Conservation (phyloP, 352 stramenopile genomes). For the Pythium folliculosum region DNA sequence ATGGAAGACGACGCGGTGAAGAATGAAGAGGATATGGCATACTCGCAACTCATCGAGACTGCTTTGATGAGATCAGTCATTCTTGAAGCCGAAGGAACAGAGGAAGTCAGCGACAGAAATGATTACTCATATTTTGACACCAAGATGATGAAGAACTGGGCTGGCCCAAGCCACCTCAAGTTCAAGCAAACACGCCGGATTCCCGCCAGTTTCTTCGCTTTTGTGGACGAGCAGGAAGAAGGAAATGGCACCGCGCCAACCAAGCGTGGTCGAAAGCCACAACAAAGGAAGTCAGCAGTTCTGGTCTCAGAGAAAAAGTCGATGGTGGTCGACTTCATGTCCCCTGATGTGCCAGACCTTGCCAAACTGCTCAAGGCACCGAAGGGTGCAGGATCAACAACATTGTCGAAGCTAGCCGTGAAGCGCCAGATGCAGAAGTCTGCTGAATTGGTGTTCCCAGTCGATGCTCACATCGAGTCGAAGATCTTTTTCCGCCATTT, state of each 20-base stretch:
- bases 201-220: conserved; percentile 39
- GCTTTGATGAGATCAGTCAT: conserved; percentile 62
- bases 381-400: conserved; percentile 37
- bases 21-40: conserved; percentile 55
- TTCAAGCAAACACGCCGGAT: conserved; percentile 58
- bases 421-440: conserved; percentile 58
- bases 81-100: conserved; percentile 45
- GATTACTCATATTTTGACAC: conserved; percentile 87
- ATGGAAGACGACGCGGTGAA: conserved; percentile 43
- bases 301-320: conserved; percentile 45
- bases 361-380: conserved; percentile 45
- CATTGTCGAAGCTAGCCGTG: conserved; percentile 51
- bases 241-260: neutral
- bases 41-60: conserved; percentile 76
- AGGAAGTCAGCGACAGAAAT: conserved; percentile 39
- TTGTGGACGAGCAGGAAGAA: conserved; percentile 35
- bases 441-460: conserved; percentile 67
- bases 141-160: conserved; percentile 84
- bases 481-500: conserved; percentile 77
- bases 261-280: conserved; percentile 25
- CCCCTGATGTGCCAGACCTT: conserved; percentile 44
- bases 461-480: conserved; percentile 75
- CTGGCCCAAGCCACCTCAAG: conserved; percentile 75
- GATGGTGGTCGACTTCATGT: conserved; percentile 59
- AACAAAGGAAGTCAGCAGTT: conserved; percentile 16